Percentiles rank a stretch among this genome's conserved stretches.
phyloP scores from a whole-genome alignment of 2,329 filamentous ascomycete genomes.

The Passalora sequoiae region DNA sequence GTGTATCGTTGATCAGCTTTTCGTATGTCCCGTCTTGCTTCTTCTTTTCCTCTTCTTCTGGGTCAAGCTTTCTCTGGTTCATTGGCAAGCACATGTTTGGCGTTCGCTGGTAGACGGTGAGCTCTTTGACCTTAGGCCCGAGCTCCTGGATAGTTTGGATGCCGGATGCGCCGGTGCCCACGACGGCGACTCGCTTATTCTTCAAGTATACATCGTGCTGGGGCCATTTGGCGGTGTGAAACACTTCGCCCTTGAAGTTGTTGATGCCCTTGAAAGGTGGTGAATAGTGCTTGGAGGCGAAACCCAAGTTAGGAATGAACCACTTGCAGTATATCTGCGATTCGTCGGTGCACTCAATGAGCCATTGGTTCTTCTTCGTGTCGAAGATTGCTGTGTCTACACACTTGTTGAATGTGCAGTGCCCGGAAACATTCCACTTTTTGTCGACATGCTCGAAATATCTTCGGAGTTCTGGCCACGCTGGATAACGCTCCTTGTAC shows the following conservation, averaged over 20 bases:
- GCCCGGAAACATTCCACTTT: slow-evolving; percentile 51
- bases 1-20: slow-evolving; percentile 24
- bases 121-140: slow-evolving; percentile 48
- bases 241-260: slow-evolving; percentile 55
- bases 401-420: slow-evolving; percentile 52
- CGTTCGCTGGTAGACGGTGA: slow-evolving; percentile 47
- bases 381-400: slow-evolving; percentile 52
- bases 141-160: slow-evolving; percentile 60
- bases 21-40: slow-evolving; percentile 37
- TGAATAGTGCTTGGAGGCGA: slow-evolving; percentile 55
- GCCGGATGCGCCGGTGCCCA: slow-evolving; percentile 61
- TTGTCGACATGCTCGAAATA: slow-evolving; percentile 60
- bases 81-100: slow-evolving; percentile 62
- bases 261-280: slow-evolving; percentile 57
- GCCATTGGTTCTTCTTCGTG: slow-evolving; percentile 47
- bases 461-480: slow-evolving; percentile 45
- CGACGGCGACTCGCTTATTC: slow-evolving; percentile 56
- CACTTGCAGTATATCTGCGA: slow-evolving; percentile 48
- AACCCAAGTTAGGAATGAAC: slow-evolving; percentile 52
- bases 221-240: slow-evolving; percentile 52
- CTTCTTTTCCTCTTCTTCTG: slow-evolving; percentile 49
- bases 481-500: slow-evolving; percentile 37
- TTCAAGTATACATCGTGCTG: slow-evolving; percentile 49
- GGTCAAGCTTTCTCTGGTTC: slow-evolving; percentile 41
- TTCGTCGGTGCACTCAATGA: slow-evolving; percentile 49